A percentile compares a stretch with the other conserved stretches of the same genome.
Evolutionary conservation across 192 early-diverging fungal species (phyloP).

Genomic region (Rhizophagus prolifer): DNA sequence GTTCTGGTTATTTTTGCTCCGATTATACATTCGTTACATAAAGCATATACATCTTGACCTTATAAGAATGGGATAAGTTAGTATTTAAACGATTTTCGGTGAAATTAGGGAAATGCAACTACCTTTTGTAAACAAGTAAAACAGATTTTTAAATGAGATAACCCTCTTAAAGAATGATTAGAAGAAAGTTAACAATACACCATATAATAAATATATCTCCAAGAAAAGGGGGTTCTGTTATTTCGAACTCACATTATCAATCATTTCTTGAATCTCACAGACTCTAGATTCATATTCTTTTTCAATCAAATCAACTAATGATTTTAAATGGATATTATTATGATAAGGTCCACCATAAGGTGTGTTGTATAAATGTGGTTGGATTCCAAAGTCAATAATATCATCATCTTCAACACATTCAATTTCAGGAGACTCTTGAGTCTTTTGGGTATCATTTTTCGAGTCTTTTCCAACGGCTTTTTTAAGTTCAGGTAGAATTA

Average conservation of each 20-base stretch:
- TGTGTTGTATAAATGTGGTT: too few species aligned
- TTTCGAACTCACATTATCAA: background rate
- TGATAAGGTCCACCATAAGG: too few species aligned
- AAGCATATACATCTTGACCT: background rate
- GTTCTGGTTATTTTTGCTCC: background rate
- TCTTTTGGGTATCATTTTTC: background rate
- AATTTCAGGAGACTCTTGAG: too few species aligned
- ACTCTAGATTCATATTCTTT: too few species aligned
- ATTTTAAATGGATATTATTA: too few species aligned
- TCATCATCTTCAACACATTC: too few species aligned
- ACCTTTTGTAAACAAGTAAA: background rate
- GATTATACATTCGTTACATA: background rate
- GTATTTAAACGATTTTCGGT: too few species aligned
- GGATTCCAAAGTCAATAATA: too few species aligned
- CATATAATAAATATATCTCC: background rate
- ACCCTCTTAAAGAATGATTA: background rate
- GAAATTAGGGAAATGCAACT: background rate
- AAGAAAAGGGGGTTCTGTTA: background rate
- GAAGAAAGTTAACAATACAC: background rate
- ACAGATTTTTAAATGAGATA: background rate
- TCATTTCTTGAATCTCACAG: background rate
- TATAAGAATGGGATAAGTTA: background rate
- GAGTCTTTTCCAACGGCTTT: background rate
- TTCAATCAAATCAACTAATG: too few species aligned
- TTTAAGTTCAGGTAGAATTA: background rate